A percentile compares a stretch with the other conserved stretches of the same genome.
These are phyloP conservation scores for Beauveria brongniartii DNA, from an alignment of 2,329 filamentous ascomycete species.

Conservation along the genomic window DNA sequence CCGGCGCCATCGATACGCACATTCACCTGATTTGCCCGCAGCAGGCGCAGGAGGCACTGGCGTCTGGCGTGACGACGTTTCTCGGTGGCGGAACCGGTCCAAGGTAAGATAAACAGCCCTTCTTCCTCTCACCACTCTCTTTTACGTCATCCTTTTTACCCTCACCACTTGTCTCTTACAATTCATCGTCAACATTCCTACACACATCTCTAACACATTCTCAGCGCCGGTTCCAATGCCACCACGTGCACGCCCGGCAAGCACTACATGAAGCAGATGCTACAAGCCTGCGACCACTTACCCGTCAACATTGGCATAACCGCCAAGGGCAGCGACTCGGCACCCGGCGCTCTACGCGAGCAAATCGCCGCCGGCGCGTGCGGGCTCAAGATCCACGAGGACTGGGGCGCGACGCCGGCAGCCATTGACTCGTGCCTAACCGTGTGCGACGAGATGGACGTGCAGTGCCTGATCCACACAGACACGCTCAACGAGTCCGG, in stretches of 20 bases:
- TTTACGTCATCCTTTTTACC: background rate
- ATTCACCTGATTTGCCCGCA: conserved; percentile 96
- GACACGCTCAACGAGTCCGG: conserved; percentile 95
- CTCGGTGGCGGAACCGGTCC: conserved; percentile 87
- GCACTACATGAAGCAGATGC: conserved; percentile 78
- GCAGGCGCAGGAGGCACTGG: conserved; percentile 74
- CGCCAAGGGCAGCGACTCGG: conserved; percentile 85
- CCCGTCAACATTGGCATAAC: conserved; percentile 88
- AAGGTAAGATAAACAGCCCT: conserved; percentile 40
- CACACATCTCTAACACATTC: background rate
- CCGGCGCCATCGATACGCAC: conserved; percentile 82
- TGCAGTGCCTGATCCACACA: conserved; percentile 91
- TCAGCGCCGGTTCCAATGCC: conserved; percentile 42
- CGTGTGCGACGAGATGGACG: conserved; percentile 84
- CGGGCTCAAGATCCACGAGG: conserved; percentile 90
- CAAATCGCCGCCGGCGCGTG: conserved; percentile 78
- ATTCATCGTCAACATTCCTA: background rate
- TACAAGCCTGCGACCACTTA: conserved; percentile 73
- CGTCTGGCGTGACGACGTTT: conserved; percentile 81
- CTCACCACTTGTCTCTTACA: background rate
- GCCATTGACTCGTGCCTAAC: conserved; percentile 81
- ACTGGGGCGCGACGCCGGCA: conserved; percentile 87
- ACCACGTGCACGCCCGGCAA: conserved; percentile 87
- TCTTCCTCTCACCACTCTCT: background rate
- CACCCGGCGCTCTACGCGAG: conserved; percentile 61